Conservation (phyloP, 2,329 filamentous ascomycete genomes). For the Aspergillus glaucus region DNA sequence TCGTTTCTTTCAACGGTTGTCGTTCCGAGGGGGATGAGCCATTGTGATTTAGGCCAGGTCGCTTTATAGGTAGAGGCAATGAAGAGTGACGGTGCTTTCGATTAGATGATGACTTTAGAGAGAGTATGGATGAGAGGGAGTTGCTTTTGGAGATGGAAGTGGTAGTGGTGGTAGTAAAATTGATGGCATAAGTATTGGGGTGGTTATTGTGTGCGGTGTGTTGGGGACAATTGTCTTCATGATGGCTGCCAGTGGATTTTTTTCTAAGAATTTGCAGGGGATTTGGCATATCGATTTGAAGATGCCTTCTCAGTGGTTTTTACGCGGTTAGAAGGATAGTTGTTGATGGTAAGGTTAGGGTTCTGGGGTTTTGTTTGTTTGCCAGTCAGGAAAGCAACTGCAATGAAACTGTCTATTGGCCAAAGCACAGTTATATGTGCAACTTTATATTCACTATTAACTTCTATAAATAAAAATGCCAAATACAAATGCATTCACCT, state of each 20-base stretch:
- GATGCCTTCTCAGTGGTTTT: no score
- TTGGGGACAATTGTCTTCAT: not conserved
- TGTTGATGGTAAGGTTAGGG: not conserved
- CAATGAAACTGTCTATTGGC: not conserved
- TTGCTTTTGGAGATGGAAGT: not conserved
- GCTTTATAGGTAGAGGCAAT: not conserved
- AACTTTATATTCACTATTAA: not conserved
- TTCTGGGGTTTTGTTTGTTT: not conserved
- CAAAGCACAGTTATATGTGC: not conserved
- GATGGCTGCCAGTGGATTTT: constrained; percentile 8
- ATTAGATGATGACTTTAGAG: not conserved
- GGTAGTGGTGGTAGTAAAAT: not conserved
- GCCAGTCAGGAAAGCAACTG: not conserved
- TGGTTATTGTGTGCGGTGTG: not conserved
- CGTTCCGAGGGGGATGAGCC: not conserved
- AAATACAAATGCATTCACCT: no score
- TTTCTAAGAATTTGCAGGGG: constrained; percentile 15
- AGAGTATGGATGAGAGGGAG: not conserved
- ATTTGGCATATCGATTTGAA: no score
- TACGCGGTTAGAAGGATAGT: not conserved
- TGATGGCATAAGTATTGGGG: not conserved
- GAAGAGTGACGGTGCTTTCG: not conserved
- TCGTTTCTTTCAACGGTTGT: not conserved
- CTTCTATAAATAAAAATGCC: not conserved
- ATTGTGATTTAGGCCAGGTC: not conserved